Base-by-base conservation (phyloP, 2,329 filamentous ascomycete genomes). In the Chaetomium sp. region DNA sequence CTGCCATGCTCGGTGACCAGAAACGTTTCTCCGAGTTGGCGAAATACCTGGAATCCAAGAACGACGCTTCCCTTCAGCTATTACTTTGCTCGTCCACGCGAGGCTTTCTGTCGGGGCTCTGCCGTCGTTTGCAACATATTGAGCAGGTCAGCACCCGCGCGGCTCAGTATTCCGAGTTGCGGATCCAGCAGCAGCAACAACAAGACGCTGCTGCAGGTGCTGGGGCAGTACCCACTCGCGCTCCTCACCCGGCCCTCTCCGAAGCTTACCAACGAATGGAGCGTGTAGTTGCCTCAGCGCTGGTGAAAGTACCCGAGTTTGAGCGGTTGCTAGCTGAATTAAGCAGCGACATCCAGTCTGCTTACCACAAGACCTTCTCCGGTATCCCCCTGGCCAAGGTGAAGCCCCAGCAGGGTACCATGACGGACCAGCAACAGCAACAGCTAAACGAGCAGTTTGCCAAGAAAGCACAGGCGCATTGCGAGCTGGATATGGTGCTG, bases 41-140 rank as follows among this genome's bases (percentile, higher is more conserved):
- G 1, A 63, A 68, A 1, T 80, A 83, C 60, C 70, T 86, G 6
- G 75, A 78, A 10, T 69, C 73, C 40, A 76, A 74, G 46, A 81
- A 83, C 61, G 78, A 84, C 44, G 75, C 85, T 38, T 75, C 81
- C 1, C 70, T 86, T 9, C 82, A 86, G 60, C 71, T 86, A 45
- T 68, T 94, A 19, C 79, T 95, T 35, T 87, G 85, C 64, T 91
- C 87, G 35, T 84, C 87, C 52, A 86, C 86, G 9, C 82, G 90
- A 10, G 82, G 83, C 19, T 86, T 92, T 60, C 75, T 95, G 27
- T 82, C 82, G 33, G 83, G 87, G 35, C 76, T 84, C 48, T 88
- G 83, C 68, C 83, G 83, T 42, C 81, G 85, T 35, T 75, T 91
- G 27, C 70, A 73, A 4, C 79, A 84, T 59, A 72, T 88, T 61